A percentile compares a stretch with the other conserved stretches of the same genome.
Conservation (phyloP, 371 early-diverging fungal genomes). For the Aphelidium insulamus region DNA sequence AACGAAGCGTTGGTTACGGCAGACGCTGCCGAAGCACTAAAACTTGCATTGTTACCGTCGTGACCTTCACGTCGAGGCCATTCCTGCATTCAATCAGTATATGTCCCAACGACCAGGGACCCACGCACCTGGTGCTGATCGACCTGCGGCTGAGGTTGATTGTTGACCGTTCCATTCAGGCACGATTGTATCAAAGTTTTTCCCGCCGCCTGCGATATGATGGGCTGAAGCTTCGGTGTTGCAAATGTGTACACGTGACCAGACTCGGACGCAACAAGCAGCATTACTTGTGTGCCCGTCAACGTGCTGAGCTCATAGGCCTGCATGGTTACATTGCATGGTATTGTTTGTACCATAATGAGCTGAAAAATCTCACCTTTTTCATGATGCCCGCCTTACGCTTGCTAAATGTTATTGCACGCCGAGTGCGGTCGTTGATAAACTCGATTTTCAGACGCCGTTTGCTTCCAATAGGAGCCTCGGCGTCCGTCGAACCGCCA, state of each 20-base stretch:
- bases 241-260: slow-evolving; percentile 97
- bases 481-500: too few species aligned
- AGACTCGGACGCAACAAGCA: slow-evolving; percentile 89
- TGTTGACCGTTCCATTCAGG: too few species aligned
- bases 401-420: slow-evolving; percentile 95
- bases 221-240: slow-evolving; percentile 84
- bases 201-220: slow-evolving; percentile 82
- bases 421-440: slow-evolving; percentile 81
- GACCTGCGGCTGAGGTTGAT: too few species aligned
- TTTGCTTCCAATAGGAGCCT: too few species aligned
- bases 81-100: too few species aligned
- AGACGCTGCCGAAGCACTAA: too few species aligned
- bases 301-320: slow-evolving; percentile 89
- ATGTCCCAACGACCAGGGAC: too few species aligned
- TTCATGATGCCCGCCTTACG: slow-evolving; percentile 98
- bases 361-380: slow-evolving; percentile 30
- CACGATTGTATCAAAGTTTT: slow-evolving; percentile 87
- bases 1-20: too few species aligned
- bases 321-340: slow-evolving; percentile 11
- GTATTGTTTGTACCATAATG: neutral
- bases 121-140: too few species aligned
- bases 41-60: too few species aligned
- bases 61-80: too few species aligned
- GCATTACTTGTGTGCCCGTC: slow-evolving; percentile 89
- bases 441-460: slow-evolving; percentile 94